These are phyloP conservation scores for Pharus latifolius DNA, from an alignment of 176 grass and related monocot genomes.

Conservation along the genomic window DNA sequence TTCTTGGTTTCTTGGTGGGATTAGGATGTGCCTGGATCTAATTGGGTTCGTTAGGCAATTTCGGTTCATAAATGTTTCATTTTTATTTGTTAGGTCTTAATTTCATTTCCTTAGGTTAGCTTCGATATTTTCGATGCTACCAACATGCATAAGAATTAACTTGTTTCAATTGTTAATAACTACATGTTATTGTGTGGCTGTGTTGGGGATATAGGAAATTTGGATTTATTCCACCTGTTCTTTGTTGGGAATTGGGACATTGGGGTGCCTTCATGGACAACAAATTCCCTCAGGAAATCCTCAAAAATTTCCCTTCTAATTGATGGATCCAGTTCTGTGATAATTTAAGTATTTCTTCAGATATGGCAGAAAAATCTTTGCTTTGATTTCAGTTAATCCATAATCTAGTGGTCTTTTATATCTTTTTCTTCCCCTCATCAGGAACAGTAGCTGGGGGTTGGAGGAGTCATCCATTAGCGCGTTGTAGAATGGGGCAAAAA, in stretches of 20 bases:
- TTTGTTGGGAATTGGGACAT: background rate
- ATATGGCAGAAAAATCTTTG: background rate
- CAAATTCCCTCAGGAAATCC: background rate
- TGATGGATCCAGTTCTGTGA: background rate
- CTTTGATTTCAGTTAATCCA: background rate
- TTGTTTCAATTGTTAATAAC: background rate
- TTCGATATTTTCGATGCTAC: background rate
- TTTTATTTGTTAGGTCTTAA: background rate
- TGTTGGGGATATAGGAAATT: too few relatives aligned
- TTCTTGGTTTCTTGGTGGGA: background rate
- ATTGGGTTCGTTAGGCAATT: background rate
- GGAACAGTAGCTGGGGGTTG: background rate
- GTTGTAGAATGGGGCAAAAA: slow-evolving; percentile 36
- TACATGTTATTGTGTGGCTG: background rate
- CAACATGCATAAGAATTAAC: background rate
- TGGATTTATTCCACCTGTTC: background rate
- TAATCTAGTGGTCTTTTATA: background rate
- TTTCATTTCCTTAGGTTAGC: background rate
- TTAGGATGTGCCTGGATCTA: background rate
- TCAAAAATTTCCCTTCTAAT: background rate
- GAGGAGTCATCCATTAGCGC: background rate
- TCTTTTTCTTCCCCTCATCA: background rate
- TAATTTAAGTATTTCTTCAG: background rate
- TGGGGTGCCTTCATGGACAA: background rate
- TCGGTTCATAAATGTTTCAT: background rate